Conservation (phyloP, 2,329 filamentous ascomycete species). For the Fusarium burgessii region DNA sequence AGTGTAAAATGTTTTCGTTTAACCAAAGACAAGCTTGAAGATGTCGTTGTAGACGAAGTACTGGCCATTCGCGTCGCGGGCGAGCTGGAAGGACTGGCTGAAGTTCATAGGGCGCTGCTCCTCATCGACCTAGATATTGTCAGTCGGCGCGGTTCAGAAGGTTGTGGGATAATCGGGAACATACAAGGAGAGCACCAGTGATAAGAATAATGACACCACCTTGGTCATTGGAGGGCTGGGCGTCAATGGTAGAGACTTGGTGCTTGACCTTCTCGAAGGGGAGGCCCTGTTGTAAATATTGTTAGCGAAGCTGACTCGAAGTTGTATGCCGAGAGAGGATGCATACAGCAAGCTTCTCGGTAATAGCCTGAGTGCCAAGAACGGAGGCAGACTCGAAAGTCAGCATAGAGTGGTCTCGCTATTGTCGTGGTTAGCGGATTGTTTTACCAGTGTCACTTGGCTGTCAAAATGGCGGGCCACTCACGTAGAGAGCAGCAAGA, state of each 20-base stretch:
- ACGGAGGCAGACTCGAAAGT: conserved; percentile 84
- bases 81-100: conserved; percentile 88
- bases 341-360: conserved; percentile 84
- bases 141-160: not conserved
- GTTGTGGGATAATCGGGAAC: conserved; percentile 46
- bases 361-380: conserved; percentile 74
- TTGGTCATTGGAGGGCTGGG: conserved; percentile 76
- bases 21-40: conserved; percentile 87
- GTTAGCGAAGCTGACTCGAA: conserved; percentile 14
- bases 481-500: conserved; percentile 83
- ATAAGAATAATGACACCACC: conserved; percentile 87
- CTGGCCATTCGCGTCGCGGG: conserved; percentile 72
- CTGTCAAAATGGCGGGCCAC: conserved; percentile 47
- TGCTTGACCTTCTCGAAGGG: conserved; percentile 87
- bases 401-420: conserved; percentile 77
- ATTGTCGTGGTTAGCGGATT: conserved; percentile 11
- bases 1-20: conserved; percentile 33
- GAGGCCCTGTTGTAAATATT: conserved; percentile 66
- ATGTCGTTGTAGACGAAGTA: conserved; percentile 95
- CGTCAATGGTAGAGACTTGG: conserved; percentile 80
- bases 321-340: not conserved
- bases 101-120: conserved; percentile 90
- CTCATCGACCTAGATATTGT: conserved; percentile 78
- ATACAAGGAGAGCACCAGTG: conserved; percentile 85
- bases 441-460: conserved; percentile 71